Conservation (phyloP, 306 rosid species). For the Hippophae gyantsensis region DNA sequence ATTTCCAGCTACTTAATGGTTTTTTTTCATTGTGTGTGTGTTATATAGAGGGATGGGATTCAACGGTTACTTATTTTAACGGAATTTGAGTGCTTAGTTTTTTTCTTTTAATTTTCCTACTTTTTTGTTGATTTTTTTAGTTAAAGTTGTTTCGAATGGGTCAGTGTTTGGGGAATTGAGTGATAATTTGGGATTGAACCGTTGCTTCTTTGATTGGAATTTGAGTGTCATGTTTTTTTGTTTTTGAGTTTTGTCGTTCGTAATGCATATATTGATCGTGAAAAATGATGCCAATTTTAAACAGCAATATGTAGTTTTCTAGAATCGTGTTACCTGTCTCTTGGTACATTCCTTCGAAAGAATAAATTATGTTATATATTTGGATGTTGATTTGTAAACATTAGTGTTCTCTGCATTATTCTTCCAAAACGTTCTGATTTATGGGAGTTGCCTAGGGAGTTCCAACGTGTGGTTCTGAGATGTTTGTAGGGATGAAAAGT, state of each 20-base stretch:
- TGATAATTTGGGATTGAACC: background rate
- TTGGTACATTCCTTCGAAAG: slow-evolving; percentile 19
- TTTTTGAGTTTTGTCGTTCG: slow-evolving; percentile 14
- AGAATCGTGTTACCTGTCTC: slow-evolving; percentile 41
- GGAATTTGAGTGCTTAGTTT: too few relatives aligned
- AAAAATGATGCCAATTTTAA: slow-evolving; percentile 28
- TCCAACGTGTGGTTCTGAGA: too few relatives aligned
- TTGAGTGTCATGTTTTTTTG: slow-evolving; percentile 2
- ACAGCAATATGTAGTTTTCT: slow-evolving; percentile 25
- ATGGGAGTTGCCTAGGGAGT: too few relatives aligned
- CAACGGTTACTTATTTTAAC: too few relatives aligned
- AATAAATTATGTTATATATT: too few relatives aligned
- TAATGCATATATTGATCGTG: slow-evolving; percentile 19
- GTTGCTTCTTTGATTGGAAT: slow-evolving; percentile 16
- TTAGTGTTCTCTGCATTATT: too few relatives aligned
- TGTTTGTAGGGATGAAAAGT: too few relatives aligned
- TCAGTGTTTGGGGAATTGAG: background rate
- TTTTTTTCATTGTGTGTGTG: too few relatives aligned
- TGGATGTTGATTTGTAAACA: background rate
- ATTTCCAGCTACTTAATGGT: background rate
- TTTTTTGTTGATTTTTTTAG: background rate
- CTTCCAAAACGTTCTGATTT: too few relatives aligned
- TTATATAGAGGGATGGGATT: too few relatives aligned
- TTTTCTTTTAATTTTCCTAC: background rate
- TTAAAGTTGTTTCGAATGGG: too few relatives aligned